Evolutionary conservation across 2,329 filamentous ascomycete species (phyloP).

Genomic region (Elsinoe perseae): DNA sequence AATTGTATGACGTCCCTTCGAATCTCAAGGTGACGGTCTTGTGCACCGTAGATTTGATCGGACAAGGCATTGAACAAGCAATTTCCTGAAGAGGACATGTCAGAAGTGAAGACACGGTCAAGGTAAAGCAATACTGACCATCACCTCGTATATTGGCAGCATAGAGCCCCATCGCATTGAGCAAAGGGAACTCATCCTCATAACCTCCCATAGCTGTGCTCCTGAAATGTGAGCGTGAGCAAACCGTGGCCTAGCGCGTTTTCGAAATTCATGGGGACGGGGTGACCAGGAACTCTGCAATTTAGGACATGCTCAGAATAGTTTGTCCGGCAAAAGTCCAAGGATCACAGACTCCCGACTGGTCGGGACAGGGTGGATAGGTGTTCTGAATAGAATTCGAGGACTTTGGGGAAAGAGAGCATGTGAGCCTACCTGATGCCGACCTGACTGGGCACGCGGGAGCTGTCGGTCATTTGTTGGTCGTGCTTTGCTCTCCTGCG

Average conservation of each 20-base stretch:
- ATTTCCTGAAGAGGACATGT: constrained; percentile 45
- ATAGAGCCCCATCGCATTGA: constrained; percentile 52
- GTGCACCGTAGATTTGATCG: constrained; percentile 58
- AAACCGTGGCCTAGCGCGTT: constrained; percentile 17
- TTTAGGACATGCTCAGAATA: constrained; percentile 19
- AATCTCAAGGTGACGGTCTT: constrained; percentile 51
- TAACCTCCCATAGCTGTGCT: constrained; percentile 23
- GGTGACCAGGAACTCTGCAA: constrained; percentile 13
- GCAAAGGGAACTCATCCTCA: constrained; percentile 47
- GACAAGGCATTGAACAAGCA: constrained; percentile 62
- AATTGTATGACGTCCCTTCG: constrained; percentile 53
- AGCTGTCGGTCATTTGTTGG: constrained; percentile 3
- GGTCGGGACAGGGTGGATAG: constrained; percentile 14
- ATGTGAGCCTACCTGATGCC: constrained; percentile 16
- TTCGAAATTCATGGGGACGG: constrained; percentile 19
- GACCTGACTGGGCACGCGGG: constrained; percentile 11
- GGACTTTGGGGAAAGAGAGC: constrained; percentile 15
- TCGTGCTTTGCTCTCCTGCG: background rate
- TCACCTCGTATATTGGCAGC: constrained; percentile 53
- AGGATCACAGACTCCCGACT: constrained; percentile 5
- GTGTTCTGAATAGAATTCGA: constrained; percentile 12
- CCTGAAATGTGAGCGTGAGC: constrained; percentile 18
- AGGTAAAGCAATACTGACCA: constrained; percentile 43
- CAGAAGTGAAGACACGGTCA: constrained; percentile 18
- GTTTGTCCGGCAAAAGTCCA: background rate